phyloP scores from a whole-genome alignment of 768 basidiomycete genomes.

The Termitomyces bulborhizus region DNA sequence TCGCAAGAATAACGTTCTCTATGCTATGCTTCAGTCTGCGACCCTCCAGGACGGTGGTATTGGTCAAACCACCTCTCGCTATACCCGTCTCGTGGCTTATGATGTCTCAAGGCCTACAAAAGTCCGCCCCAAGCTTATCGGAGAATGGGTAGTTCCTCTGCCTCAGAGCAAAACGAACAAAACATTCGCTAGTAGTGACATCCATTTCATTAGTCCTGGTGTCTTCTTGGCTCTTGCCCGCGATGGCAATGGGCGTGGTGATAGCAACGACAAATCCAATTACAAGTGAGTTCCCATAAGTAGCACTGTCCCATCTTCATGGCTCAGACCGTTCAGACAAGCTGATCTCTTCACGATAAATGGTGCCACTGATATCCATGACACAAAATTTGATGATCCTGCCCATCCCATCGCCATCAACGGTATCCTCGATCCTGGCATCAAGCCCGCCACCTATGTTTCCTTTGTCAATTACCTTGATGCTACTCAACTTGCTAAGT shows the following conservation, averaged over 20 bases:
- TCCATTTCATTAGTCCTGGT: constrained; percentile 44
- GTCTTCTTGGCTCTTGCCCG: constrained; percentile 54
- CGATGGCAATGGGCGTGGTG: constrained; percentile 56
- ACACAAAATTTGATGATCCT: no score
- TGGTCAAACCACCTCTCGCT: constrained; percentile 38
- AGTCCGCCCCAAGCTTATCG: constrained; percentile 32
- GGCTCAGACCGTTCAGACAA: no score
- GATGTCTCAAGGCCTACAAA: constrained; percentile 31
- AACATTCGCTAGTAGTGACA: constrained; percentile 46
- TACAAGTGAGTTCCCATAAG: constrained; percentile 37
- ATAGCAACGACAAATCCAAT: constrained; percentile 35
- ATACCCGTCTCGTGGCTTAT: constrained; percentile 53
- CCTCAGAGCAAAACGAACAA: constrained; percentile 46
- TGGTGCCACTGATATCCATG: no score
- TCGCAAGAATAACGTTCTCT: constrained; percentile 40
- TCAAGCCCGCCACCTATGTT: no score
- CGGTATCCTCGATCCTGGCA: no score
- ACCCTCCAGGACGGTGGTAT: constrained; percentile 55
- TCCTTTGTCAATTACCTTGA: no score
- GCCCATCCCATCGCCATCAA: no score
- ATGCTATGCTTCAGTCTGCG: constrained; percentile 58
- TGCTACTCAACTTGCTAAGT: no score
- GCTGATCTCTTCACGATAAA: no score
- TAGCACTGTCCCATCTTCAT: no score
- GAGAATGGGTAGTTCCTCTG: constrained; percentile 56